A percentile compares a stretch with the other conserved stretches of the same genome.
phyloP scores from a whole-genome alignment of 2,329 filamentous ascomycete genomes.

The Elsinoe ampelina region DNA sequence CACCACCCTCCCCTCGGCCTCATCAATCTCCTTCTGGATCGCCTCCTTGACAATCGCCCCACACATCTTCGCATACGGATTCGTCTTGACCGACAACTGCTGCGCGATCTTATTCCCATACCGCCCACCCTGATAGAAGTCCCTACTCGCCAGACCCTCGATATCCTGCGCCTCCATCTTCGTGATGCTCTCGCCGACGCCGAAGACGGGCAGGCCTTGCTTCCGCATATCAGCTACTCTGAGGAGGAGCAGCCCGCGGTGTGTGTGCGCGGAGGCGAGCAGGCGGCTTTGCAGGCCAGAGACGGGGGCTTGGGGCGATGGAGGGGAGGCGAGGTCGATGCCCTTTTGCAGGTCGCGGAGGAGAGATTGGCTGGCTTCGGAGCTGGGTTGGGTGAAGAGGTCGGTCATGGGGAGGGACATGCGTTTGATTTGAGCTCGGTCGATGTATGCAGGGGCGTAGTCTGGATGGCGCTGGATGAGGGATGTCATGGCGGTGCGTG shows the following conservation, averaged over 20 bases:
- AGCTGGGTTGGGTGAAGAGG: slow-evolving; percentile 13
- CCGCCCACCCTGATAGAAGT: slow-evolving; percentile 45
- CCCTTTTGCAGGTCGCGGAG: slow-evolving; percentile 35
- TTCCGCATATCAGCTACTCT: slow-evolving; percentile 29
- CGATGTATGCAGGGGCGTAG: slow-evolving; percentile 67
- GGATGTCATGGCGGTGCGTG: slow-evolving; percentile 3
- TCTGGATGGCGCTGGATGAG: slow-evolving; percentile 51
- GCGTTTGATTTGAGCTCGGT: slow-evolving; percentile 57
- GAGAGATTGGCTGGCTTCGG: slow-evolving; percentile 17
- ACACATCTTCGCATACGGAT: slow-evolving; percentile 55
- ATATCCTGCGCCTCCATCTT: slow-evolving; percentile 23
- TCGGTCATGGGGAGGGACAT: slow-evolving; percentile 28
- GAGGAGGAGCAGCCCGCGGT: slow-evolving; percentile 46
- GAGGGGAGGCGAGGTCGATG: slow-evolving; percentile 50
- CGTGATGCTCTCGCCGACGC: slow-evolving; percentile 6
- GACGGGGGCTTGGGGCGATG: slow-evolving; percentile 42
- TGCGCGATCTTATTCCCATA: slow-evolving; percentile 50
- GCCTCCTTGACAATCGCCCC: slow-evolving; percentile 53
- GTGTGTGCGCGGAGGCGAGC: slow-evolving; percentile 61
- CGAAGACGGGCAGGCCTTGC: slow-evolving; percentile 9
- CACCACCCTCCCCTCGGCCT: slow-evolving; percentile 16
- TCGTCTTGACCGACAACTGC: slow-evolving; percentile 50
- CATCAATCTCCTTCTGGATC: slow-evolving; percentile 44
- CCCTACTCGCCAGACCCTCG: slow-evolving; percentile 47
- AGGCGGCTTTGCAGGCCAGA: slow-evolving; percentile 58